Percentiles rank a stretch among this genome's conserved stretches.
Conservation (phyloP, 2,329 filamentous ascomycete genomes). For the Aschersonia sp. region DNA sequence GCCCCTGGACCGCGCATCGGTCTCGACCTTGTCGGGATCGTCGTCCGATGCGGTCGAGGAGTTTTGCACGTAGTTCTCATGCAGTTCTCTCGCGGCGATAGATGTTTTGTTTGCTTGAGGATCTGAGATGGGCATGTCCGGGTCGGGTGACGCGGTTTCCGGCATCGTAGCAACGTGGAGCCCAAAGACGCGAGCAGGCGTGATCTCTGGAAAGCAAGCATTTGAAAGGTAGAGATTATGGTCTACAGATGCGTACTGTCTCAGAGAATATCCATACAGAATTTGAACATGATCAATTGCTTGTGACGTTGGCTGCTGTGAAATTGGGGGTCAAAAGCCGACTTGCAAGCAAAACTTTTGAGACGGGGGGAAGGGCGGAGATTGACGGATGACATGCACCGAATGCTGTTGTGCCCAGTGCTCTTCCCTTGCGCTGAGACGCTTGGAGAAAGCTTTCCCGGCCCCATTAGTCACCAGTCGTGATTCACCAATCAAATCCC, state of each 20-base stretch:
- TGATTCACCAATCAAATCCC: no score
- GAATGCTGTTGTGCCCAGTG: neutral
- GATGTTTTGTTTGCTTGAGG: constrained; percentile 11
- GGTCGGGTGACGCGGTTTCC: constrained; percentile 43
- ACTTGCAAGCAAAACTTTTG: constrained; percentile 38
- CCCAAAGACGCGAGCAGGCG: constrained; percentile 29
- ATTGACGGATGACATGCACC: constrained; percentile 4
- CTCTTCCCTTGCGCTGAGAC: neutral
- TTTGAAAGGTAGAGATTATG: constrained; percentile 39
- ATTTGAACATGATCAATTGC: constrained; percentile 41
- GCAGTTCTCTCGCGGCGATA: constrained; percentile 9
- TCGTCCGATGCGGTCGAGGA: constrained; percentile 6
- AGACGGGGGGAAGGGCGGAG: constrained; percentile 16
- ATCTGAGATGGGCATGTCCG: constrained; percentile 17
- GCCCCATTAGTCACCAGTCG: no score
- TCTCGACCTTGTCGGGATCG: constrained; percentile 3
- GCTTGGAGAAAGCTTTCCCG: no score
- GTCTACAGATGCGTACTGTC: constrained; percentile 36
- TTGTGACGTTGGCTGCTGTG: constrained; percentile 30
- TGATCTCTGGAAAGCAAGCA: constrained; percentile 42
- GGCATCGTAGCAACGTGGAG: constrained; percentile 38
- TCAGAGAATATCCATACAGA: constrained; percentile 29
- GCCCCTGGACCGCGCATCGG: constrained; percentile 8
- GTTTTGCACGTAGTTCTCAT: constrained; percentile 8
- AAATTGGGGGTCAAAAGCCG: constrained; percentile 26